Conservation (phyloP, 345 rosid genomes). For the Erodium maritimum region DNA sequence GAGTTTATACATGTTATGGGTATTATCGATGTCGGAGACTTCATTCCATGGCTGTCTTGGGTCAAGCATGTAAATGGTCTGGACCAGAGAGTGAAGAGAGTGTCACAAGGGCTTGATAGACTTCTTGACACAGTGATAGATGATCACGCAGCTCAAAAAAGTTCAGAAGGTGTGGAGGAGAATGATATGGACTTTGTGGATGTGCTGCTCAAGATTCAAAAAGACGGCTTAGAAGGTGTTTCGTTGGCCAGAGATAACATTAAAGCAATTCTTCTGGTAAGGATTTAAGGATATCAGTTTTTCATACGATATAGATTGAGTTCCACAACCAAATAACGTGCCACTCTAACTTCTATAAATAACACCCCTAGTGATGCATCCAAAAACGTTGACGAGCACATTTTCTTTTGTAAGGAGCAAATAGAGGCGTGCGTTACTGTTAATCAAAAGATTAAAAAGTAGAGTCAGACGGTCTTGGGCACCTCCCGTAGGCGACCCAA, state of each 20-base stretch:
- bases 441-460: too few relatives aligned
- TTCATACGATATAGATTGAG: too few relatives aligned
- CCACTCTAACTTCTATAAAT: too few relatives aligned
- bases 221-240: constrained; percentile 1
- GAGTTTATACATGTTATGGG: constrained; percentile 1
- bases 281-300: too few relatives aligned
- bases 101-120: constrained; percentile 9
- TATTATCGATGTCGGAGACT: constrained; percentile 4
- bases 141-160: not conserved
- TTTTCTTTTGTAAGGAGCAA: too few relatives aligned
- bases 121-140: constrained; percentile 13
- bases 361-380: too few relatives aligned
- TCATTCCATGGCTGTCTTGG: constrained; percentile 18
- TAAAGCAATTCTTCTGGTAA: constrained; percentile 19
- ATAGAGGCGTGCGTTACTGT: too few relatives aligned
- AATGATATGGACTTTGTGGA: constrained; percentile 13
- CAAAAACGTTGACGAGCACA: too few relatives aligned
- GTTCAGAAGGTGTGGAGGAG: not conserved
- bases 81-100: constrained; percentile 11
- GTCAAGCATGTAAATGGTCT: constrained; percentile 11
- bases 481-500: too few relatives aligned
- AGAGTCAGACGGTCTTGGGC: too few relatives aligned
- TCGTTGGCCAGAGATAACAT: constrained; percentile 9
- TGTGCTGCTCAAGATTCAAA: constrained; percentile 15
- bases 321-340: too few relatives aligned